phyloP scores from a whole-genome alignment of 2,329 filamentous ascomycete species.

The Penicillium freii region DNA sequence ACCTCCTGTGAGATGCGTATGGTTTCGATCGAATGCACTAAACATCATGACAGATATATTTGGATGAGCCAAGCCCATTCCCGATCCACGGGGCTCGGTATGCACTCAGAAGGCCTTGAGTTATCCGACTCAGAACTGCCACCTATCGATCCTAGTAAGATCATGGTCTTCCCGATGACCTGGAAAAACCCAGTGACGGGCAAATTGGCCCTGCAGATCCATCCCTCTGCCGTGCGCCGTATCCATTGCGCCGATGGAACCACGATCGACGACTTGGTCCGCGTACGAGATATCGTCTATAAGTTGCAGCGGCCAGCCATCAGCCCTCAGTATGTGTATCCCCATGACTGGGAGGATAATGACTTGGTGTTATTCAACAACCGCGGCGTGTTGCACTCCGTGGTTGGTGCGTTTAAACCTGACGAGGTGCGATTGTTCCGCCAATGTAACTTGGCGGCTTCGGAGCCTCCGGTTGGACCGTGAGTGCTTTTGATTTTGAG shows the following conservation, averaged over 20 bases:
- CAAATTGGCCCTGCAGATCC: constrained; percentile 67
- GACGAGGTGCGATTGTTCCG: constrained; percentile 73
- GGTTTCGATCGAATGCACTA: not conserved
- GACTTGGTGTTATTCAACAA: constrained; percentile 79
- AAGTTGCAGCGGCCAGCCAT: constrained; percentile 70
- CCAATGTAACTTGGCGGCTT: constrained; percentile 72
- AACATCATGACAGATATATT: constrained; percentile 49
- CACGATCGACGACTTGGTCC: constrained; percentile 65
- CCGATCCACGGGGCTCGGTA: constrained; percentile 66
- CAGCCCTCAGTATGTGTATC: constrained; percentile 64
- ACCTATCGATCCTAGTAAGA: constrained; percentile 62
- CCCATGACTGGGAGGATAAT: constrained; percentile 74
- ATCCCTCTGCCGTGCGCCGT: constrained; percentile 68
- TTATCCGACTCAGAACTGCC: constrained; percentile 61
- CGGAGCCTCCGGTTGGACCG: constrained; percentile 22
- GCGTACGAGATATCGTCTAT: constrained; percentile 70
- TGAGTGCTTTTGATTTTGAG: constrained; percentile 1
- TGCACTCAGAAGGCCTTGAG: constrained; percentile 66
- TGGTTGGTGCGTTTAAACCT: constrained; percentile 70
- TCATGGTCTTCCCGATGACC: constrained; percentile 71
- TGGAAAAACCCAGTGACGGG: constrained; percentile 75
- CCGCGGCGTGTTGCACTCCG: constrained; percentile 69
- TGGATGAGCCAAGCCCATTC: constrained; percentile 74
- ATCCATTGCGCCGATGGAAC: constrained; percentile 66
- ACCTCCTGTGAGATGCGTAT: not conserved